Base-by-base conservation (phyloP, 1,284 basidiomycete genomes). In the Puccinia horiana region DNA sequence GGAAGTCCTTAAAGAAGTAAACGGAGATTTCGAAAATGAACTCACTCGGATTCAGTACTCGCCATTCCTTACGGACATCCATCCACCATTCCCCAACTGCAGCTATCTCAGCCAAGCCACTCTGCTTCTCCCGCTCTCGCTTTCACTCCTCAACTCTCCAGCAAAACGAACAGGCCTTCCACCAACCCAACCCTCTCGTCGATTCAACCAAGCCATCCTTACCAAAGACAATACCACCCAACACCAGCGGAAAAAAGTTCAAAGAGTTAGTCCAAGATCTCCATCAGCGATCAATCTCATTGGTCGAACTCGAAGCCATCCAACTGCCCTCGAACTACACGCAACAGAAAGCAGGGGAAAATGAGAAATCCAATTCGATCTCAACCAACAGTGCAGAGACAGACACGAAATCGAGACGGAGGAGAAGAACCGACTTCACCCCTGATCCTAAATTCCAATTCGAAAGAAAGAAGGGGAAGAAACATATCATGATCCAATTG, bases 391-490 rank as follows among this genome's bases (percentile, higher is more conserved):
- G 20, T 23, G n/a, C 1, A 23, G 69, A 26, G 16, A 16, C 47
- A 29, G 47, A 49, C 40, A 26, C 47, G 20, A 49, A 44, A 18
- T 49, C 76, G 9, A 75, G 54, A 75, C 44, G 49, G 52, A 75
- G n/a, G 47, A 49, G 61, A 44, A 63, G 63, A 29, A 78, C 61
- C 20, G 47, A 70, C 42, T 78, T 63, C 49, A 40, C 65, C 9
- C 58, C 61, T 20, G 76, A 78, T 37, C 76, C 76, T 20, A 14
- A 78, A 14, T 78, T 78, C 32, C 18, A 23, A 54, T 67, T 78
- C 54, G 61, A 78, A 32, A 42, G 76, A 20, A 67, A 78, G 37
- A 29, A 63, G 32, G 76, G 76, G n/a, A 78, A 78, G 47, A 58
- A 35, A 26, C 76, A 78, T 63, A 49, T 78, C 63, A 78, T 78